Evolutionary conservation across 768 basidiomycete genomes (phyloP), one percentile per base, ranked within the genome.

Genomic region (Psilocybe subaeruginosa): DNA sequence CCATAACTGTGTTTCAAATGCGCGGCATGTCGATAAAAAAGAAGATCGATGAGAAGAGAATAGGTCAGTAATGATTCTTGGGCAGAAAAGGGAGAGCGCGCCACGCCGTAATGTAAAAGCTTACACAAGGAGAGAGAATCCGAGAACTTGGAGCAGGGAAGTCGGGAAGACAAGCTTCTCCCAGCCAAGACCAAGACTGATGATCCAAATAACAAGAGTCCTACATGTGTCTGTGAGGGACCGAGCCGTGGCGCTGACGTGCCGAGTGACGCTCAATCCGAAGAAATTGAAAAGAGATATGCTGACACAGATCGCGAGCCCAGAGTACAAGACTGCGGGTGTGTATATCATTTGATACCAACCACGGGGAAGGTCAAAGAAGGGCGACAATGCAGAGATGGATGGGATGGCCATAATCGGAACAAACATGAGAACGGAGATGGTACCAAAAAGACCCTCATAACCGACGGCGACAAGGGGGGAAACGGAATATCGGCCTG

Each of bases 201-300:
- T 79, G 64, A 96, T 77, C 97, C 97, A 99, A 72, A 99, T 99
- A n/a, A 86, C 85, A 56, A 99, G 81, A 0, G 97, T 99, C 68
- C 97, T 84, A 77, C 95, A 97, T 5, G 95, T 96, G 74, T 99
- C 97, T 39, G 95, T 92, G 59, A 97, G 81, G 57, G 89, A 91
- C 62, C 97, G 85, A 16, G 93, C 93, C 1, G 95, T 97, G 35
- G 97, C 96, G 72, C 91, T 94, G 60, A 98, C 92, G 70, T 93
- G 89, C 63, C 88, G 83, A n/a, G 95, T 97, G 61, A 97, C 93
- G 72, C 92, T 93, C 54, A 97, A 74, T 9, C 95, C 95, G 68
- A 94, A 97, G 77, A 86, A 92, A 71, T 95, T 96, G 85, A 93
- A 95, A 33, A 89, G 70, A 5, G 89, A 81, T 65, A 97, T 96